These are phyloP conservation scores for Euptelea pleiosperma DNA, from an alignment of 164 flowering plant species.

Conservation along the genomic window DNA sequence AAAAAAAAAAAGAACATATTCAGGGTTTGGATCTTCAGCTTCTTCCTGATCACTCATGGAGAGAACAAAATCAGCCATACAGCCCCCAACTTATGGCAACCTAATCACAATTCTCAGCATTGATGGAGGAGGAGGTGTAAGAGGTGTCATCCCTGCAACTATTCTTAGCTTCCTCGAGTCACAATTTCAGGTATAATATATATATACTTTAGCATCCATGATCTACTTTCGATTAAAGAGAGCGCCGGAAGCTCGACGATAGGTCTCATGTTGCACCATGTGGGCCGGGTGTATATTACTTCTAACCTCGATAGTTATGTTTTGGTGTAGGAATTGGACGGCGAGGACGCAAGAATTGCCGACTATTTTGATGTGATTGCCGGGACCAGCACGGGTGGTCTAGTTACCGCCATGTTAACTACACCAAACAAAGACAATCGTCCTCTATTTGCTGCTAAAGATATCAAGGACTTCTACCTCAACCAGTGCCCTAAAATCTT, in stretches of 20 bases:
- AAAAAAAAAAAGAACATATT: no score
- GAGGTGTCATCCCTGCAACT: slow-evolving; percentile 39
- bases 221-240: no score
- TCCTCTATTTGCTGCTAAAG: slow-evolving; percentile 38
- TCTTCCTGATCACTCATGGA: slow-evolving; percentile 13
- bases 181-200: slow-evolving; percentile 32
- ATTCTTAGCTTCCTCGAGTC: slow-evolving; percentile 30
- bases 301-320: not conserved
- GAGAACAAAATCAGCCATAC: slow-evolving; percentile 12
- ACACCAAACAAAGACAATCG: slow-evolving; percentile 31
- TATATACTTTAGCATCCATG: no score
- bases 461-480: slow-evolving; percentile 28
- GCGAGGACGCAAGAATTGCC: slow-evolving; percentile 32
- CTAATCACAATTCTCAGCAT: slow-evolving; percentile 37
- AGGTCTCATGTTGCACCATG: no score
- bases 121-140: slow-evolving; percentile 48
- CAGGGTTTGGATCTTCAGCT: not conserved
- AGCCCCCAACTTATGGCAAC: slow-evolving; percentile 36
- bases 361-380: slow-evolving; percentile 44
- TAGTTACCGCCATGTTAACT: slow-evolving; percentile 43
- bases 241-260: no score
- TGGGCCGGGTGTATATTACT: no score
- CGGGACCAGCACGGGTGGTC: slow-evolving; percentile 49
- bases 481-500: slow-evolving; percentile 34
- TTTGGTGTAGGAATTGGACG: slow-evolving; percentile 30